Base-by-base conservation (phyloP, 1,284 basidiomycete species). In the Stereum hirsutum region DNA sequence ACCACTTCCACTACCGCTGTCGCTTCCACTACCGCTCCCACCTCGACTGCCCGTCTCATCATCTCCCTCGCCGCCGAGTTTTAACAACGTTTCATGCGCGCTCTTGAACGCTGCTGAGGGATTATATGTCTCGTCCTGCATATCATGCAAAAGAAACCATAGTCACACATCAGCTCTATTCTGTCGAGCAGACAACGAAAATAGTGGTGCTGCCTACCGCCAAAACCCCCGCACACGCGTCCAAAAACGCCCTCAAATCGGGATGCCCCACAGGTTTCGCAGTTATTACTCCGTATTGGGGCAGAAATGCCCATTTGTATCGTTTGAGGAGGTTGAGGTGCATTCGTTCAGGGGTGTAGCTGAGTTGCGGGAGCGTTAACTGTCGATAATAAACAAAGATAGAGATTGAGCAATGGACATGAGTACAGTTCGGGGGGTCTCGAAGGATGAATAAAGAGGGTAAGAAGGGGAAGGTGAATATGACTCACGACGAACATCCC, bases 261-360 rank as follows among this genome's bases (percentile, higher is more conserved):
- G 69, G 70, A 24, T 57, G 59, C 2, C 59, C 70, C 28, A 78
- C 55, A 0, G 67, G 64, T 1, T 62, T 54, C 0, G 59, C 57
- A 4, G 65, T 55, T 12, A 70, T 58, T 20, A 64, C 57, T 2
- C 72, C 68, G 46, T 80, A 82, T 32, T 75, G 72, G 0, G 69
- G 60, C 21, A 63, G 58, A 50, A 78, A 81, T 0, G 81, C 75
- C 85, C 85, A 89, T 56, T 89, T 89, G 55, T 84, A 83, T 27
- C 85, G 71, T 17, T 75, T 68, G 34, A 68, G 55, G 52, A 79
- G 77, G 52, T 78, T 79, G 26, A 68, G 59, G 31, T 59, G 52
- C 41, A 66, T 56, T n/a, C 68, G 67, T 25, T 59, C 50, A 53
- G 55, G 56, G 10, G 64, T 57, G 1, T 56, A 50, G 0, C 53